A percentile compares a stretch with the other conserved stretches of the same genome.
These are phyloP conservation scores for Ophiocordyceps australis DNA, from an alignment of 2,329 filamentous ascomycete species.

Conservation along the genomic window DNA sequence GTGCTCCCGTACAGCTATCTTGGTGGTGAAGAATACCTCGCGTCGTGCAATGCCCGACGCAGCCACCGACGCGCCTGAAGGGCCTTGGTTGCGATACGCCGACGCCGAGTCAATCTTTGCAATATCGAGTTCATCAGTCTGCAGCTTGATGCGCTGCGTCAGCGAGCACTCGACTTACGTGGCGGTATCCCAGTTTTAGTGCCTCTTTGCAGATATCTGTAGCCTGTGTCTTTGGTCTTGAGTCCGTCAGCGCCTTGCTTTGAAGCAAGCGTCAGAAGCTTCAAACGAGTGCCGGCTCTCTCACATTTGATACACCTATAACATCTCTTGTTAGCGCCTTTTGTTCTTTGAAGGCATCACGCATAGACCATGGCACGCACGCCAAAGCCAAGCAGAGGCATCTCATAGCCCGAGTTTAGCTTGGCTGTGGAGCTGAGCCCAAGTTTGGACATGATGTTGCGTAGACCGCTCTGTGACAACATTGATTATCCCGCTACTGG, in stretches of 20 bases:
- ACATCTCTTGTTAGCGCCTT: too few relatives aligned
- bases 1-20: conserved; percentile 23
- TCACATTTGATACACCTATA: conserved; percentile 36
- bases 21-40: conserved; percentile 37
- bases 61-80: conserved; percentile 24
- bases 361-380: conserved; percentile 22
- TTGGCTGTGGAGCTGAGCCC: conserved; percentile 28
- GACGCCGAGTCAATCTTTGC: conserved; percentile 33
- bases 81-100: conserved; percentile 30
- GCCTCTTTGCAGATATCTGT: conserved; percentile 23
- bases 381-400: conserved; percentile 34
- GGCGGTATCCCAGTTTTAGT: conserved; percentile 31
- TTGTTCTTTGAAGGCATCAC: too few relatives aligned
- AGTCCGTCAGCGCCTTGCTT: not conserved
- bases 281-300: conserved; percentile 2
- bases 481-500: too few relatives aligned
- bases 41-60: conserved; percentile 21
- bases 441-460: conserved; percentile 26
- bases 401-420: conserved; percentile 33
- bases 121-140: too few relatives aligned
- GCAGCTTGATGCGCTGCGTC: too few relatives aligned
- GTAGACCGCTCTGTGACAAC: too few relatives aligned
- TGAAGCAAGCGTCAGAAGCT: not conserved
- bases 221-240: conserved; percentile 11
- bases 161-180: conserved; percentile 15